phyloP scores from a whole-genome alignment of 805 yeast species.

The Kregervanrija delftensis region DNA sequence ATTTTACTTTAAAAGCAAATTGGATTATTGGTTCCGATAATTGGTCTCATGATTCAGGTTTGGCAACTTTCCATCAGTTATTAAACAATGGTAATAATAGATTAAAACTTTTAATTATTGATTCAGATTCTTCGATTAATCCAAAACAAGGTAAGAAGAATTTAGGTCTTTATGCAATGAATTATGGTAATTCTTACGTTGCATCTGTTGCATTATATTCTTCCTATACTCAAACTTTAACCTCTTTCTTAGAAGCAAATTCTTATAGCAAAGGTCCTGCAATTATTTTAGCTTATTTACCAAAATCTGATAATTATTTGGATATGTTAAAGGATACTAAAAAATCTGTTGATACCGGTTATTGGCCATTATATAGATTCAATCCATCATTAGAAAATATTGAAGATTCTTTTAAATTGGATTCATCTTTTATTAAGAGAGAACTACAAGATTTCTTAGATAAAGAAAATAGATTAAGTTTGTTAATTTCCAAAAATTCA shows the following conservation, averaged over 20 bases:
- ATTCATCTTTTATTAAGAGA: conserved; percentile 73
- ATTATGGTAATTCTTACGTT: conserved; percentile 81
- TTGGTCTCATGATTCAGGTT: conserved; percentile 91
- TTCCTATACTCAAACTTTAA: conserved; percentile 86
- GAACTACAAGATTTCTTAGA: conserved; percentile 76
- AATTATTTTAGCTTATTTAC: conserved; percentile 82
- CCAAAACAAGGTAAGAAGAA: conserved; percentile 71
- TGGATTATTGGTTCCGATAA: conserved; percentile 95
- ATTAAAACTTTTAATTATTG: conserved; percentile 79
- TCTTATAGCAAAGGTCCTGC: conserved; percentile 79
- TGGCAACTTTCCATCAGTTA: conserved; percentile 85
- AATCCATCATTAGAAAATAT: conserved; percentile 49
- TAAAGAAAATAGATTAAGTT: conserved; percentile 80
- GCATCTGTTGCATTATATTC: conserved; percentile 93
- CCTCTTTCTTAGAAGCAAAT: conserved; percentile 87
- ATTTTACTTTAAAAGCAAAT: conserved; percentile 42
- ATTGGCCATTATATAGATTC: conserved; percentile 91
- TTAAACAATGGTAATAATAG: conserved; percentile 62
- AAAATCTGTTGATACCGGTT: conserved; percentile 85
- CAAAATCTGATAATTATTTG: conserved; percentile 60
- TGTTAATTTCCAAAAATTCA: conserved; percentile 67
- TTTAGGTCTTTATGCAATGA: conserved; percentile 91
- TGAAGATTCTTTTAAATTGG: conserved; percentile 64
- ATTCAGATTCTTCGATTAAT: conserved; percentile 64
- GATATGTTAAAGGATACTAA: conserved; percentile 81